Percentiles rank a stretch among this genome's conserved stretches.
These are phyloP conservation scores for Kurtzmaniella fragi DNA, from an alignment of 805 yeast species.

Conservation along the genomic window DNA sequence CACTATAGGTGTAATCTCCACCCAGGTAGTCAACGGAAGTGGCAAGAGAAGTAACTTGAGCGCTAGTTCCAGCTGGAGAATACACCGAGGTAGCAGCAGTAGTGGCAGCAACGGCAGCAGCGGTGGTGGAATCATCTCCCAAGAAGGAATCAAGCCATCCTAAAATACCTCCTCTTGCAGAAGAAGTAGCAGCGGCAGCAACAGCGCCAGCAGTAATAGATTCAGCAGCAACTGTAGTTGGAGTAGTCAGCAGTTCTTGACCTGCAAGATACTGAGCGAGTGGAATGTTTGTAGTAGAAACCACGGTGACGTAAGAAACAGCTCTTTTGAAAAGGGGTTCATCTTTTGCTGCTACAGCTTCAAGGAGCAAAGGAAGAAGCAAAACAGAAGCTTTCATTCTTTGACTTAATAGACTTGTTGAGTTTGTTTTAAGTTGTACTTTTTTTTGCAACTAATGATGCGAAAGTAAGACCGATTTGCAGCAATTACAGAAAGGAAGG, in stretches of 20 bases:
- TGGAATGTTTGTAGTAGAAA: constrained; percentile 1
- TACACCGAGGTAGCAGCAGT: constrained; percentile 3
- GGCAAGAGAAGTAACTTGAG: not conserved
- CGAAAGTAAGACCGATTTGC: no score
- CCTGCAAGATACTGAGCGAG: constrained; percentile 3
- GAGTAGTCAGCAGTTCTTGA: not conserved
- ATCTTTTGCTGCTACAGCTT: constrained; percentile 1
- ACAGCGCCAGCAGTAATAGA: constrained; percentile 5
- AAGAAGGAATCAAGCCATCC: constrained; percentile 3
- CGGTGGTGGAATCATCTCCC: constrained; percentile 7
- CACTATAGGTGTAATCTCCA: constrained; percentile 1
- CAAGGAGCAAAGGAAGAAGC: not conserved
- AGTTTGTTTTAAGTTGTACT: no score
- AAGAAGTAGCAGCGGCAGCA: constrained; percentile 14
- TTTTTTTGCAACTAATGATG: no score
- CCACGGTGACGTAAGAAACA: constrained; percentile 1
- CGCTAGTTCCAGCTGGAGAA: not conserved
- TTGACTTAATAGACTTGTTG: not conserved
- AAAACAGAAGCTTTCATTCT: not conserved
- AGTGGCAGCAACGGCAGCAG: constrained; percentile 4
- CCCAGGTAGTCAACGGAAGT: not conserved
- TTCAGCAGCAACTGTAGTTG: constrained; percentile 5
- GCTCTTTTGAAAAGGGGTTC: constrained; percentile 2
- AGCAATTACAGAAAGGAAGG: no score
- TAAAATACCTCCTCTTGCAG: constrained; percentile 1